Evolutionary conservation across 139 green algal genomes (phyloP).

Genomic region (Mychonastes homosphaera): DNA sequence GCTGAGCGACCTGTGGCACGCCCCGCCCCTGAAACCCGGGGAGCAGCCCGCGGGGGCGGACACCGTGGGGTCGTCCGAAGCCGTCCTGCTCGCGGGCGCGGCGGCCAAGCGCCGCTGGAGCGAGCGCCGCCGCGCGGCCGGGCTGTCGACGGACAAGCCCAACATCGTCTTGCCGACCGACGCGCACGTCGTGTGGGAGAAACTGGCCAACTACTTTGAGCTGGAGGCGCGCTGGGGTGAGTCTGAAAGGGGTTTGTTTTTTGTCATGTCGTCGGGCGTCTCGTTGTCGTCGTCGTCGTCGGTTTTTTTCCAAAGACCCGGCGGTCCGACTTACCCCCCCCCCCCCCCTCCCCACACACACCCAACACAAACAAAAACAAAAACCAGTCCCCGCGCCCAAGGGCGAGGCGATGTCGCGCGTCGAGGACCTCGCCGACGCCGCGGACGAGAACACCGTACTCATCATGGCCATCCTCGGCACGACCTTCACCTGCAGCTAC

Average conservation of each 20-base stretch:
- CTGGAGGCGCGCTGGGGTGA: conserved; percentile 24
- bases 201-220: conserved; percentile 52
- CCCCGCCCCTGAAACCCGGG: neutral
- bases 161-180: conserved; percentile 52
- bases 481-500: conserved; percentile 59
- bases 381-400: neutral
- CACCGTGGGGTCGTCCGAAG: conserved; percentile 51
- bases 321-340: neutral
- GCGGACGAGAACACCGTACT: conserved; percentile 18
- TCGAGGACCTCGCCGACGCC: conserved; percentile 3
- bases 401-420: neutral
- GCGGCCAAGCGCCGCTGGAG: conserved; percentile 56
- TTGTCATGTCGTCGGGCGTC: neutral
- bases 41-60: conserved; percentile 13
- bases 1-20: neutral
- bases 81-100: conserved; percentile 57
- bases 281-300: conserved; percentile 10
- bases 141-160: conserved; percentile 32
- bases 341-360: neutral
- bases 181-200: conserved; percentile 52
- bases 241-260: conserved; percentile 13
- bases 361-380: no score
- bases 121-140: conserved; percentile 20
- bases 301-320: conserved; percentile 49
- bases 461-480: conserved; percentile 40